Evolutionary conservation across 73 alveolate species (phyloP).

Genomic region (Tetrahymena thermophila): DNA sequence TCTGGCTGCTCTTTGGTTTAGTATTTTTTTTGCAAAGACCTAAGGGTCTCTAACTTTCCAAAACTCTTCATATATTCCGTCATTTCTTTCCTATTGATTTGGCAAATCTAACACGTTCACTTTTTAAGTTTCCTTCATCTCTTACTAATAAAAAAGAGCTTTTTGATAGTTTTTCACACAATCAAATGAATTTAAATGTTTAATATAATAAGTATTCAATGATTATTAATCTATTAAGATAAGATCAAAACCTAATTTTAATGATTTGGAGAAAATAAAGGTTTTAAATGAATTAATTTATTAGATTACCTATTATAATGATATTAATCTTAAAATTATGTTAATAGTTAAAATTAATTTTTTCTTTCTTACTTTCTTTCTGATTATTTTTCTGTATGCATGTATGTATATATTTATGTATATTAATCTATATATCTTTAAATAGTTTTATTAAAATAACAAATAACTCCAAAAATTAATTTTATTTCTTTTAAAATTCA

Average conservation of each 20-base stretch:
- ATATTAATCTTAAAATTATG: no score
- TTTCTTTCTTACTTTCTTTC: no score
- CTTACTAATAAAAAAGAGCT: neutral
- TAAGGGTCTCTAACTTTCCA: neutral
- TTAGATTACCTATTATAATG: no score
- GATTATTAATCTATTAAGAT: neutral
- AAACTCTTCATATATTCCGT: neutral
- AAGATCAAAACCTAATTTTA: neutral
- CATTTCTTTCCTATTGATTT: neutral
- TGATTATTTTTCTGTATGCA: no score
- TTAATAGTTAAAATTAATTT: no score
- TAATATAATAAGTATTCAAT: neutral
- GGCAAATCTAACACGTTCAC: neutral
- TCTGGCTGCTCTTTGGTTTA: neutral
- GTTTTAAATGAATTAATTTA: no score
- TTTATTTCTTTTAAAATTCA: no score
- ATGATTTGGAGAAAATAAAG: no score
- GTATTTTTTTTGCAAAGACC: neutral
- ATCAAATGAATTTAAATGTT: neutral
- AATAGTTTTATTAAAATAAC: no score
- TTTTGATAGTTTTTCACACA: neutral
- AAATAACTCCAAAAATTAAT: no score
- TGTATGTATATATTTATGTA: no score
- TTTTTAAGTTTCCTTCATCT: neutral
- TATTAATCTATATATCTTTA: no score